Percentiles rank a stretch among this genome's conserved stretches.
phyloP scores from a whole-genome alignment of 495 filamentous ascomycete species.

The Xylaria intraflava region DNA sequence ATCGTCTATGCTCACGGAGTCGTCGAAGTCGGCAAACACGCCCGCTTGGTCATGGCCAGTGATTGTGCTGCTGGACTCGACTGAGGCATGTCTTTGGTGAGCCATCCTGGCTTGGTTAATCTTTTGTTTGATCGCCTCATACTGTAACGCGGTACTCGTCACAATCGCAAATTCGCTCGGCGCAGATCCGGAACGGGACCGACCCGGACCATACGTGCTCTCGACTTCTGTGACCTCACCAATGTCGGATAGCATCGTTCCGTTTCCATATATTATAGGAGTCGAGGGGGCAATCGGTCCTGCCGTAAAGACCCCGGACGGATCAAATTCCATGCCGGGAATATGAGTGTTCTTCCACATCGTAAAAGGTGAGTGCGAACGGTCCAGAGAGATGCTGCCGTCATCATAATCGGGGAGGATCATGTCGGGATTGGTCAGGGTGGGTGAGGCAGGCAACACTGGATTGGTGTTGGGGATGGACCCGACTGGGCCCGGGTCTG shows the following conservation, averaged over 20 bases:
- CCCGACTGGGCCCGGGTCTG: slow-evolving; percentile 13
- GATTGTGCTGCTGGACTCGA: slow-evolving; percentile 47
- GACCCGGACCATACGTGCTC: slow-evolving; percentile 34
- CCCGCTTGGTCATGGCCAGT: slow-evolving; percentile 38
- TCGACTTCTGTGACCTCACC: slow-evolving; percentile 61
- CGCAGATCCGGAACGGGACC: slow-evolving; percentile 18
- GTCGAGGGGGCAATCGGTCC: slow-evolving; percentile 50
- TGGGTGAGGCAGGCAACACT: slow-evolving; percentile 59
- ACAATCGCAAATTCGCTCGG: slow-evolving; percentile 18
- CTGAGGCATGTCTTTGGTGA: slow-evolving; percentile 36
- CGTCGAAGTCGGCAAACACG: slow-evolving; percentile 50
- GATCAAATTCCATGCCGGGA: slow-evolving; percentile 26
- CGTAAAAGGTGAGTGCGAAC: slow-evolving; percentile 32
- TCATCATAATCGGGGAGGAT: slow-evolving; percentile 68
- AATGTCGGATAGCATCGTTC: slow-evolving; percentile 64
- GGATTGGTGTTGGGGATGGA: slow-evolving; percentile 31
- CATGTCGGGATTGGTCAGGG: slow-evolving; percentile 90
- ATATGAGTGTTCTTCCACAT: slow-evolving; percentile 41
- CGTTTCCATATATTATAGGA: slow-evolving; percentile 54
- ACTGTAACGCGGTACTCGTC: slow-evolving; percentile 15
- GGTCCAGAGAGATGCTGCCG: slow-evolving; percentile 43
- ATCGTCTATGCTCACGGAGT: slow-evolving; percentile 49
- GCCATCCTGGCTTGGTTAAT: slow-evolving; percentile 29
- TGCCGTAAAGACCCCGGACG: slow-evolving; percentile 37
- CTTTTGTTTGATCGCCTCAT: slow-evolving; percentile 34